Percentiles rank a stretch among this genome's conserved stretches.
Conservation (phyloP, 2,329 filamentous ascomycete genomes). For the Gremmenia infestans region DNA sequence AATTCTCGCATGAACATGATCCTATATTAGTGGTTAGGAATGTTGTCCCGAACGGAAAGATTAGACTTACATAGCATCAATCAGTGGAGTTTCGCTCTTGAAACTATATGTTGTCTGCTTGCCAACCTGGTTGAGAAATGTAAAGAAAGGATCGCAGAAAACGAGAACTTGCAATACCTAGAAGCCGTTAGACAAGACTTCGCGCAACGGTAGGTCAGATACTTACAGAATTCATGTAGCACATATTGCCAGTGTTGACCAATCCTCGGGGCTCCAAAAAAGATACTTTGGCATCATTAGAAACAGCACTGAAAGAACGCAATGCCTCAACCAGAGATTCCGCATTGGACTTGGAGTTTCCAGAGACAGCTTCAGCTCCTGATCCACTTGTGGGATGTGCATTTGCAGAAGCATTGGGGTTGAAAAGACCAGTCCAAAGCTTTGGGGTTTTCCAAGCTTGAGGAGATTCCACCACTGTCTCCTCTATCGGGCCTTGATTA, state of each 20-base stretch:
- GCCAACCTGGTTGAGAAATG: constrained; percentile 83
- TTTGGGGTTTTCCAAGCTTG: constrained; percentile 44
- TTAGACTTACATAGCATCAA: constrained; percentile 79
- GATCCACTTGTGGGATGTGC: constrained; percentile 31
- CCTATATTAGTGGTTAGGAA: constrained; percentile 41
- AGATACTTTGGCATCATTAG: constrained; percentile 56
- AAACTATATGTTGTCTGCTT: constrained; percentile 84
- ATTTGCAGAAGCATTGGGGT: constrained; percentile 40
- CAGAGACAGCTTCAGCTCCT: constrained; percentile 32
- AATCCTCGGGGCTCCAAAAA: constrained; percentile 91
- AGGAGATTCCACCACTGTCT: constrained; percentile 36
- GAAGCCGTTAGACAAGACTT: constrained; percentile 31
- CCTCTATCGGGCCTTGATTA: constrained; percentile 19
- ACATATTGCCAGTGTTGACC: constrained; percentile 98
- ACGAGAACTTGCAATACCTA: constrained; percentile 93
- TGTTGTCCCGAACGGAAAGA: not conserved
- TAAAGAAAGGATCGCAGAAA: constrained; percentile 90
- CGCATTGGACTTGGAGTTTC: constrained; percentile 42
- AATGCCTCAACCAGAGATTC: constrained; percentile 74
- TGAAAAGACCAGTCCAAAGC: constrained; percentile 66
- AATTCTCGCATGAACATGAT: constrained; percentile 97
- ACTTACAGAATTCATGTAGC: constrained; percentile 98
- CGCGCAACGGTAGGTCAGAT: not conserved
- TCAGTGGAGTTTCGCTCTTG: constrained; percentile 87
- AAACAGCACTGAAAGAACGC: constrained; percentile 60